Base-by-base conservation (phyloP, 805 yeast species). In the Pichia scutulata region DNA sequence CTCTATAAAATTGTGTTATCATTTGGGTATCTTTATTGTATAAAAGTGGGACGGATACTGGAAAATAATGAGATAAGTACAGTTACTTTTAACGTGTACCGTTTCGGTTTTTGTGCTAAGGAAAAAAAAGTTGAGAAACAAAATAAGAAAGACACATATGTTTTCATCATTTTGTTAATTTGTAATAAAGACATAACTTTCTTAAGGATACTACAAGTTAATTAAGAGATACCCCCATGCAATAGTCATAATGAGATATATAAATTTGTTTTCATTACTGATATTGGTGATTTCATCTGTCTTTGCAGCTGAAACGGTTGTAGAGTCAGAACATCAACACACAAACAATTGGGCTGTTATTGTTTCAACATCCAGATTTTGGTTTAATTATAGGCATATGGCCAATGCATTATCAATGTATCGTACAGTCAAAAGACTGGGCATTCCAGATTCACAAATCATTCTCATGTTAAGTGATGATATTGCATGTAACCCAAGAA, bases 331-430 rank as follows among this genome's bases (percentile, higher is more conserved):
- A 24, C 55, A 49, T 40, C 55, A 54, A 70, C 79, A 89, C 58
- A 79, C 82, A 30, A 80, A 79, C 61, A 80, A 79, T 62, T 79
- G 83, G 84, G 92, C 99, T 0, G 98, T 93, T 5, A 70, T 93
- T 43, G 97, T 93, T 39, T 89, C 96, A 2, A 92, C 99, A 1
- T 89, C 97, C 13, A 73, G 98, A 52, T 93, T 93, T 70, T 93
- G 99, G 99, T 93, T 93, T 75, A 93, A 93, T 67, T 93, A 93
- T 64, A 76, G 99, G 64, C 99, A 93, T 67, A 88, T 92, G 89
- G 98, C 99, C 39, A 93, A 93, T 67, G 96, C 86, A 28, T 72
- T 93, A 57, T 85, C 96, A 63, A 82, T 93, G 79, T 93, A 93
- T 71, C 77, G 99, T 58, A 93, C 98, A 0, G 98, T 93, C 39